phyloP scores from a whole-genome alignment of 495 filamentous ascomycete genomes.

The Choiromyces venosus region DNA sequence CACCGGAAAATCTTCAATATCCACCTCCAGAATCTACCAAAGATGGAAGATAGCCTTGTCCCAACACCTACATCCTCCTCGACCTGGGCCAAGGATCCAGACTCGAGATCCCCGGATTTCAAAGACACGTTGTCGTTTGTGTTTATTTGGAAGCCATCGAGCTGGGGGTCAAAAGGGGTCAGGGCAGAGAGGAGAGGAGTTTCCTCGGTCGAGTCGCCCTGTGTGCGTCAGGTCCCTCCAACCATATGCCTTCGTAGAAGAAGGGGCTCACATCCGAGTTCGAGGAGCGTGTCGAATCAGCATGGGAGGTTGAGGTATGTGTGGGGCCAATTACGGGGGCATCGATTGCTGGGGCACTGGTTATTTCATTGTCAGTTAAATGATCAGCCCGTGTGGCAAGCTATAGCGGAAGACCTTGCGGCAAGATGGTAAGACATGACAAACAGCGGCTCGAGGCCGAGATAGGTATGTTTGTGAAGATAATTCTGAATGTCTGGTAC shows the following conservation, averaged over 20 bases:
- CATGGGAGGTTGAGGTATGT: neutral
- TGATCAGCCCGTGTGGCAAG: neutral
- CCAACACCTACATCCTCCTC: neutral
- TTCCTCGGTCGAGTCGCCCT: neutral
- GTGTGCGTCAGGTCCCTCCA: neutral
- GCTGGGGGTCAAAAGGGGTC: neutral
- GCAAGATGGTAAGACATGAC: neutral
- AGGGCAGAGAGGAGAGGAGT: neutral
- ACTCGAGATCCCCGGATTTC: neutral
- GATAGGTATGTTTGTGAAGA: neutral
- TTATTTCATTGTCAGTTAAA: neutral
- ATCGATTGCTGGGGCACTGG: neutral
- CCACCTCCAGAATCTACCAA: neutral
- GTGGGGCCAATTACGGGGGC: neutral
- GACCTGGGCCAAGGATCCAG: neutral
- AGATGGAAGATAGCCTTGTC: neutral
- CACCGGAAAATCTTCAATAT: neutral
- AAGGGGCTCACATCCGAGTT: neutral
- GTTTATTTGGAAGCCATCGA: neutral
- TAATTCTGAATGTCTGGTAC: neutral
- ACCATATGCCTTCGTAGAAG: neutral
- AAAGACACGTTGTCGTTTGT: neutral
- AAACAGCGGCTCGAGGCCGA: neutral
- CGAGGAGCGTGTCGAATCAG: neutral
- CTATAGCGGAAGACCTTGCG: neutral